Conservation (phyloP, 2,329 filamentous ascomycete genomes). For the Fusarium xylarioides region DNA sequence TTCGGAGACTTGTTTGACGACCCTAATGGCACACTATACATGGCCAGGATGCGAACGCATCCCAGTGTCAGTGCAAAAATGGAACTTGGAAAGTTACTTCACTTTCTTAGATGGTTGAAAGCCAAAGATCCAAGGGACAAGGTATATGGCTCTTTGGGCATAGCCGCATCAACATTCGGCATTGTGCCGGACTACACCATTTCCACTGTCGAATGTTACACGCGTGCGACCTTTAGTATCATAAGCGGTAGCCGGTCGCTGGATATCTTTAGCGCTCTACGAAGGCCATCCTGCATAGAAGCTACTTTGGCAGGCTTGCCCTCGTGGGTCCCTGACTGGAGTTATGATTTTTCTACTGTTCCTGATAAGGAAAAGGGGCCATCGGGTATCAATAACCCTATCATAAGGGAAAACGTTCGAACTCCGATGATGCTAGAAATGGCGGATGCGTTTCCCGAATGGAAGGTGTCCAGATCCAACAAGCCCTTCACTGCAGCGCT, state of each 20-base stretch:
- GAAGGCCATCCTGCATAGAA: background rate
- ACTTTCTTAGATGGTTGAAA: background rate
- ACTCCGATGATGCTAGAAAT: background rate
- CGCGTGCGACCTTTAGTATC: background rate
- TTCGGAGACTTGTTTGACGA: background rate
- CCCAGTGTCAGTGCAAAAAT: background rate
- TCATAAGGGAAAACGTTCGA: background rate
- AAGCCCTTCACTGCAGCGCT: background rate
- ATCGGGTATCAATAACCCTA: background rate
- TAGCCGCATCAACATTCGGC: background rate
- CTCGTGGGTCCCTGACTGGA: background rate
- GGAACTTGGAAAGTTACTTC: background rate
- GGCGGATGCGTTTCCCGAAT: background rate
- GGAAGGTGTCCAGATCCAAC: background rate
- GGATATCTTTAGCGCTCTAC: background rate
- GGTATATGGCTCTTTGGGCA: background rate
- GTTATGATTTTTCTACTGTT: background rate
- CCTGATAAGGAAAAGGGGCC: fast-evolving
- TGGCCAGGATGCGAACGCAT: background rate
- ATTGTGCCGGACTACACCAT: background rate
- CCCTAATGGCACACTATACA: background rate
- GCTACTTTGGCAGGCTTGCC: fast-evolving
- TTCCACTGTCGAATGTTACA: background rate
- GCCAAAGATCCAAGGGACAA: background rate
- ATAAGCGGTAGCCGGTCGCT: background rate